Conservation (phyloP, 371 early-diverging fungal genomes). For the Syncephalastrum monosporum region DNA sequence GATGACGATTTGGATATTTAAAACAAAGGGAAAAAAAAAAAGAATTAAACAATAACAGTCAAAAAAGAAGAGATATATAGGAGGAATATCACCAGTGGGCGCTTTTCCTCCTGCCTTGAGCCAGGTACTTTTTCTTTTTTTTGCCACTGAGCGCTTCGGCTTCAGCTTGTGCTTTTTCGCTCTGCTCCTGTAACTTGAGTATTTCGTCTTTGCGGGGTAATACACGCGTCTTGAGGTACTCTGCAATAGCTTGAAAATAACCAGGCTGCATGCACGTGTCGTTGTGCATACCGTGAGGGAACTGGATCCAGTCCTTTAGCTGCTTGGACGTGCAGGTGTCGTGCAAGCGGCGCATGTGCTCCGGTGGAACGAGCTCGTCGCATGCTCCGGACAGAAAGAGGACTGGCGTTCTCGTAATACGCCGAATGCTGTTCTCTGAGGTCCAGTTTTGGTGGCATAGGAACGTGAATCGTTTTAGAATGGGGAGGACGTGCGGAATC, state of each 20-base stretch:
- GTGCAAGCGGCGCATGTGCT: conserved; percentile 80
- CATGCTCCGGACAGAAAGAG: conserved; percentile 79
- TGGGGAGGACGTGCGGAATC: conserved; percentile 84
- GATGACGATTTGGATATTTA: conserved; percentile 30
- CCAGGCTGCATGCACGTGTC: conserved; percentile 83
- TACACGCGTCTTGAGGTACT: conserved; percentile 22
- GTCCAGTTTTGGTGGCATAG: conserved; percentile 89
- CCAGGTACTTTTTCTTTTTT: conserved; percentile 12
- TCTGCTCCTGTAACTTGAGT: background rate
- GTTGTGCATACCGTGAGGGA: conserved; percentile 88
- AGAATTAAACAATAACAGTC: too few relatives aligned
- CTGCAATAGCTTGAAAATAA: conserved; percentile 78
- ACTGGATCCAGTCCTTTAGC: conserved; percentile 61
- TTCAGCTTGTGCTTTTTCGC: background rate
- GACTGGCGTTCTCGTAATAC: conserved; percentile 70
- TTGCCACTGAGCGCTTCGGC: background rate
- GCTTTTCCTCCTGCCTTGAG: conserved; percentile 14
- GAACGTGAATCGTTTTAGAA: conserved; percentile 67
- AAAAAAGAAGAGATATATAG: conserved; percentile 2
- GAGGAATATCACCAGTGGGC: conserved; percentile 7
- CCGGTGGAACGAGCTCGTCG: conserved; percentile 88
- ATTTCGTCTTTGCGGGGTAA: conserved; percentile 4
- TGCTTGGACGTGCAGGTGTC: conserved; percentile 55
- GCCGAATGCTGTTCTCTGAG: conserved; percentile 72
- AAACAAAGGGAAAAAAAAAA: background rate